Conservation (phyloP, 352 stramenopile species). For the Plasmopara viticola region DNA sequence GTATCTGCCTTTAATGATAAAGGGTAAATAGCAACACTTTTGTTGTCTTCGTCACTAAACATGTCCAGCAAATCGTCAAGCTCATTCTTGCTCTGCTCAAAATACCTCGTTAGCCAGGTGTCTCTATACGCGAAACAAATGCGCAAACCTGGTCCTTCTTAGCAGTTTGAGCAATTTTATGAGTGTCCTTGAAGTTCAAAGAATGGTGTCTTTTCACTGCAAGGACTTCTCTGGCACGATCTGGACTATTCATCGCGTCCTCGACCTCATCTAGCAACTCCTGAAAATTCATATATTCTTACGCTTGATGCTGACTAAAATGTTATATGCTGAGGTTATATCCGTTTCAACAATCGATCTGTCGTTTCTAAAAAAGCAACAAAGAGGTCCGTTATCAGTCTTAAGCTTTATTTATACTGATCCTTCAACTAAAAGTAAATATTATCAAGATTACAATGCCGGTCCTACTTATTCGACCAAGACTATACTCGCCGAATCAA, state of each 20-base stretch:
- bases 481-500: constrained; percentile 15
- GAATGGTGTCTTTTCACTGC: background rate
- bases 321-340: background rate
- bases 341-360: constrained; percentile 11
- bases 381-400: constrained; percentile 10
- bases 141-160: constrained; percentile 15
- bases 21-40: constrained; percentile 27
- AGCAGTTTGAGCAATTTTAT: constrained; percentile 9
- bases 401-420: constrained; percentile 6
- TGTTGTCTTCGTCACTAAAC: constrained; percentile 40
- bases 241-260: constrained; percentile 42
- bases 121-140: background rate
- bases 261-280: constrained; percentile 71
- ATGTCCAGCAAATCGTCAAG: constrained; percentile 75
- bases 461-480: constrained; percentile 18
- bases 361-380: constrained; percentile 7
- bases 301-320: background rate
- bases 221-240: constrained; percentile 6
- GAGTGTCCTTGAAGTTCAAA: background rate
- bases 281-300: constrained; percentile 54
- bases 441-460: constrained; percentile 11
- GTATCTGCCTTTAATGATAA: constrained; percentile 13
- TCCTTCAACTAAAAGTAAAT: background rate
- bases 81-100: constrained; percentile 29
- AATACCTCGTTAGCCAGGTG: too few relatives aligned